Evolutionary conservation across 1,284 basidiomycete species (phyloP).

Genomic region (Chiua sp.): DNA sequence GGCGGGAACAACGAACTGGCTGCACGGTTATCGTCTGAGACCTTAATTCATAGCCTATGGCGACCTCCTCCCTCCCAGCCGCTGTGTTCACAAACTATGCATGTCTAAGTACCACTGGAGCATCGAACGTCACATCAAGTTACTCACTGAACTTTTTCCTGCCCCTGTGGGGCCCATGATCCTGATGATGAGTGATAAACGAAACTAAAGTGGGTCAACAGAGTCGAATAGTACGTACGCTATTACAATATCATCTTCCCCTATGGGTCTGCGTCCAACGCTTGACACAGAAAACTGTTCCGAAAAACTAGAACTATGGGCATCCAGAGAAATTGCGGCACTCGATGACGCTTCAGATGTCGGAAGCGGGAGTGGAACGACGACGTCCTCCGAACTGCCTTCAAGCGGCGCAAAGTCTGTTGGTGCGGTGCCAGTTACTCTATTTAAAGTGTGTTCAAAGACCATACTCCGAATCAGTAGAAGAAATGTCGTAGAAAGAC

Average conservation of each 20-base stretch:
- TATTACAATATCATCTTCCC: conserved; percentile 16
- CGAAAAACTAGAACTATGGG: not conserved
- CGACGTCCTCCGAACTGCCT: not conserved
- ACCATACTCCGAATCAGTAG: no score
- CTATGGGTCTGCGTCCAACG: not conserved
- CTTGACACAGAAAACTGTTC: not conserved
- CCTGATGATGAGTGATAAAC: conserved; percentile 19
- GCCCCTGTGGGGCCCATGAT: conserved; percentile 48
- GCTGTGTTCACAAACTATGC: conserved; percentile 26
- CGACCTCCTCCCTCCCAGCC: conserved; percentile 9
- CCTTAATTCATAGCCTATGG: not conserved
- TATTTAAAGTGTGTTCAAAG: not conserved
- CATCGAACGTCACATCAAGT: not conserved
- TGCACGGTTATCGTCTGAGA: conserved; percentile 17
- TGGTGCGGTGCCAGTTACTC: no score
- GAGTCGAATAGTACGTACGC: conserved; percentile 18
- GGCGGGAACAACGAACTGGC: conserved; percentile 13
- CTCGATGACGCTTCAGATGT: not conserved
- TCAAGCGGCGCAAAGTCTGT: no score
- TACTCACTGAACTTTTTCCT: conserved; percentile 45
- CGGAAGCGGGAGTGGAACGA: not conserved
- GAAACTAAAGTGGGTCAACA: not conserved
- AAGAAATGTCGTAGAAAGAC: no score
- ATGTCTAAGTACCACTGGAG: not conserved
- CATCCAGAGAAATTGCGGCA: not conserved